Conservation (phyloP, 306 rosid species). For the Astragalus membranaceus region DNA sequence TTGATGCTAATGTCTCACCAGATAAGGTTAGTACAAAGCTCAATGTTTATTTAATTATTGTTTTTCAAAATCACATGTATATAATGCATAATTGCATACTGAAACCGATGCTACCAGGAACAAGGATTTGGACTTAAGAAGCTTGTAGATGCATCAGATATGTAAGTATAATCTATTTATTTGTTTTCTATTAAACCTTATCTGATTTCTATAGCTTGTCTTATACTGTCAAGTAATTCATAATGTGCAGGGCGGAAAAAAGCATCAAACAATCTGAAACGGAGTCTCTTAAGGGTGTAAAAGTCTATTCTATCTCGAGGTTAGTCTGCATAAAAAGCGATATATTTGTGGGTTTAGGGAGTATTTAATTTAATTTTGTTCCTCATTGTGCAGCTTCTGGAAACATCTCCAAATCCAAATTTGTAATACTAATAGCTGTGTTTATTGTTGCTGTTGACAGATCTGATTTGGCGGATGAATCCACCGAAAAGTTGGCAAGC, state of each 20-base stretch:
- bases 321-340: constrained; percentile 11
- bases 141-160: constrained; percentile 30
- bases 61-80: not conserved
- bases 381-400: not conserved
- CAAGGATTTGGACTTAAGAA: constrained; percentile 33
- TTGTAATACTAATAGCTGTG: not conserved
- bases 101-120: constrained; percentile 29
- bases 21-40: constrained; percentile 34
- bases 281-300: constrained; percentile 15
- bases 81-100: not conserved
- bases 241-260: constrained; percentile 37
- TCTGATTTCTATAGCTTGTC: not conserved
- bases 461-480: not conserved
- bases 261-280: constrained; percentile 16
- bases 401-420: too few relatives aligned
- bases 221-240: constrained; percentile 18
- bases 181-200: not conserved
- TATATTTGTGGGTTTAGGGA: not conserved
- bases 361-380: not conserved
- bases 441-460: not conserved
- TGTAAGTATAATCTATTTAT: constrained; percentile 34
- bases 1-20: constrained; percentile 20
- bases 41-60: not conserved
- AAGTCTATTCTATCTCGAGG: constrained; percentile 21
- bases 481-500: too few relatives aligned